phyloP scores from a whole-genome alignment of 768 basidiomycete species.

The Auricularia sp. region DNA sequence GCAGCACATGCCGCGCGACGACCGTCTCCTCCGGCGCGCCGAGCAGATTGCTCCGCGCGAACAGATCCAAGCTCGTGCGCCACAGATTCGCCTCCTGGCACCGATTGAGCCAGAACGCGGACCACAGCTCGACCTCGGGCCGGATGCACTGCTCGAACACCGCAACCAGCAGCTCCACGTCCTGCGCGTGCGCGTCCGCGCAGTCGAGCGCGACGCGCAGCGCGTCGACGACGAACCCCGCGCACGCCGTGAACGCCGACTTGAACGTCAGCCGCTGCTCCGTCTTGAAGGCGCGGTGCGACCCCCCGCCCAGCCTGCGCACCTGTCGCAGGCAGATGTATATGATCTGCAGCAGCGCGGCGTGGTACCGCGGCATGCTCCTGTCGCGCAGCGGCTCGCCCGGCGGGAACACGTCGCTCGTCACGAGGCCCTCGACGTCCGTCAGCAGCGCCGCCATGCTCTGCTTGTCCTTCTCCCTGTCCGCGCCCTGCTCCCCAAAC shows the following conservation, averaged over 20 bases:
- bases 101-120: conserved; percentile 65
- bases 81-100: conserved; percentile 78
- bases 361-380: conserved; percentile 63
- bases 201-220: conserved; percentile 53
- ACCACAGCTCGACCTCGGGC: conserved; percentile 55
- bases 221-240: conserved; percentile 59
- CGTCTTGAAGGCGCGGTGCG: conserved; percentile 42
- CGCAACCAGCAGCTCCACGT: conserved; percentile 71
- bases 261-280: conserved; percentile 53
- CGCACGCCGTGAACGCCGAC: conserved; percentile 48
- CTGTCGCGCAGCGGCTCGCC: conserved; percentile 59
- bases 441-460: conserved; percentile 52
- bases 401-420: conserved; percentile 67
- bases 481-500: conserved; percentile 35
- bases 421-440: conserved; percentile 53
- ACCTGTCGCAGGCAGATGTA: conserved; percentile 67
- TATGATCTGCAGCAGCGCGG: conserved; percentile 63
- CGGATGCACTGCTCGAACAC: conserved; percentile 77
- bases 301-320: conserved; percentile 33
- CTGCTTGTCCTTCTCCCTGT: conserved; percentile 42
- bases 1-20: conserved; percentile 68
- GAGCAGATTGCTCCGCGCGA: conserved; percentile 55
- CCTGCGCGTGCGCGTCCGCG: conserved; percentile 50
- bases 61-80: conserved; percentile 61
- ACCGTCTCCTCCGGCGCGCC: conserved; percentile 62